phyloP scores from a whole-genome alignment of 2,329 filamentous ascomycete species.

The Fusarium tanahbumbuense region DNA sequence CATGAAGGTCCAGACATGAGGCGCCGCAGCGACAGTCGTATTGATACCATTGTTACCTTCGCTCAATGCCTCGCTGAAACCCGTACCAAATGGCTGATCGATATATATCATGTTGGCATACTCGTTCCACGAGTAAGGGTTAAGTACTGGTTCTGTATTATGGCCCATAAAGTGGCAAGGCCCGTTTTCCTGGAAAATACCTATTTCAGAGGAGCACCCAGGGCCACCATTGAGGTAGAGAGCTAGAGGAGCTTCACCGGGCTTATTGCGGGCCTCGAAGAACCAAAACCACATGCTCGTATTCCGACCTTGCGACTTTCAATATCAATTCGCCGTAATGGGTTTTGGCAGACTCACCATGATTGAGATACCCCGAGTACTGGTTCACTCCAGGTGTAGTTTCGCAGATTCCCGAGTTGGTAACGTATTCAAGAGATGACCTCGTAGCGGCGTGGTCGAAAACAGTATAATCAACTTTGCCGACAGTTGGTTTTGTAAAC shows the following conservation, averaged over 20 bases:
- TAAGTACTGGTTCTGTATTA: slow-evolving; percentile 53
- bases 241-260: slow-evolving; percentile 57
- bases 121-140: slow-evolving; percentile 72
- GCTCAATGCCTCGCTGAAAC: too few relatives aligned
- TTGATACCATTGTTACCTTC: too few relatives aligned
- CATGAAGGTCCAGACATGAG: slow-evolving; percentile 63
- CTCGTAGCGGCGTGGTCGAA: slow-evolving; percentile 33
- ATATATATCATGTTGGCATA: slow-evolving; percentile 73
- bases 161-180: slow-evolving; percentile 74
- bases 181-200: slow-evolving; percentile 76
- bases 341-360: too few relatives aligned
- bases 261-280: slow-evolving; percentile 58
- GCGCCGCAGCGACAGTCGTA: slow-evolving; percentile 48
- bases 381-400: slow-evolving; percentile 69
- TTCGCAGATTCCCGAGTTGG: slow-evolving; percentile 62
- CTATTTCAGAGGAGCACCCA: slow-evolving; percentile 49
- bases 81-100: slow-evolving; percentile 65
- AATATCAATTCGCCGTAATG: too few relatives aligned
- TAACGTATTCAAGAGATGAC: slow-evolving; percentile 32
- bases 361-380: slow-evolving; percentile 71
- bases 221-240: slow-evolving; percentile 64
- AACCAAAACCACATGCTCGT: slow-evolving; percentile 59
- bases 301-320: slow-evolving; percentile 24
- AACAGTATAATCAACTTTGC: neutral
- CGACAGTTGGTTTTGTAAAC: too few relatives aligned